Evolutionary conservation across 441 rosid species (phyloP).

Genomic region (Jatropha multifida): DNA sequence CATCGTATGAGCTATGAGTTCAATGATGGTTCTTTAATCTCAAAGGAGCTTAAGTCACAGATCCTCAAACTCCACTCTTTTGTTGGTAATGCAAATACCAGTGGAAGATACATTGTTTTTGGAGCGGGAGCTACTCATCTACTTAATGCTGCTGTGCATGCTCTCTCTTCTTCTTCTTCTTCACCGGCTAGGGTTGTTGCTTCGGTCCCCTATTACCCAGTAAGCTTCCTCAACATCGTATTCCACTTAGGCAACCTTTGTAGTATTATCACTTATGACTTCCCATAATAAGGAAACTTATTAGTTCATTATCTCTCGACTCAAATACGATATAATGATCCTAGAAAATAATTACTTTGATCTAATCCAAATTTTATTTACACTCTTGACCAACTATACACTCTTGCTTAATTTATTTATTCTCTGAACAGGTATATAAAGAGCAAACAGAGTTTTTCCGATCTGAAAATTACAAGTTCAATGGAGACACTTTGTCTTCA

Average conservation of each 20-base stretch:
- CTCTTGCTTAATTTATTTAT: too few relatives aligned
- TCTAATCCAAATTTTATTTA: too few relatives aligned
- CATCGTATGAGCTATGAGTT: constrained; percentile 63
- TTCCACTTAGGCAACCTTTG: too few relatives aligned
- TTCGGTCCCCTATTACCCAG: constrained; percentile 42
- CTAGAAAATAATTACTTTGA: too few relatives aligned
- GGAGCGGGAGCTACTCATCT: constrained; percentile 68
- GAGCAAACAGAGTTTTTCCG: constrained; percentile 32
- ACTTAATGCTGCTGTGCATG: constrained; percentile 55
- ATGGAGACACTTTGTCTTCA: constrained; percentile 43
- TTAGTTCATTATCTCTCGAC: too few relatives aligned
- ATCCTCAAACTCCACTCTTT: constrained; percentile 45
- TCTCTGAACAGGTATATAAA: constrained; percentile 28
- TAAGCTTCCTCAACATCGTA: neutral
- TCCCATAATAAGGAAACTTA: too few relatives aligned
- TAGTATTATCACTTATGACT: too few relatives aligned
- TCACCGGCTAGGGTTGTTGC: constrained; percentile 31
- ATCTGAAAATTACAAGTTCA: constrained; percentile 30
- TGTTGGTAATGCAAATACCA: constrained; percentile 64
- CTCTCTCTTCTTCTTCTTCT: constrained; percentile 40
- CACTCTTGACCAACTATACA: too few relatives aligned
- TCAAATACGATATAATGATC: too few relatives aligned
- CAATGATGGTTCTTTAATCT: constrained; percentile 25
- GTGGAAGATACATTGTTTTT: constrained; percentile 48
- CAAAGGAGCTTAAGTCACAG: constrained; percentile 41